These are phyloP conservation scores for Pyrenula aspistea DNA, from an alignment of 495 filamentous ascomycete species.

Conservation along the genomic window DNA sequence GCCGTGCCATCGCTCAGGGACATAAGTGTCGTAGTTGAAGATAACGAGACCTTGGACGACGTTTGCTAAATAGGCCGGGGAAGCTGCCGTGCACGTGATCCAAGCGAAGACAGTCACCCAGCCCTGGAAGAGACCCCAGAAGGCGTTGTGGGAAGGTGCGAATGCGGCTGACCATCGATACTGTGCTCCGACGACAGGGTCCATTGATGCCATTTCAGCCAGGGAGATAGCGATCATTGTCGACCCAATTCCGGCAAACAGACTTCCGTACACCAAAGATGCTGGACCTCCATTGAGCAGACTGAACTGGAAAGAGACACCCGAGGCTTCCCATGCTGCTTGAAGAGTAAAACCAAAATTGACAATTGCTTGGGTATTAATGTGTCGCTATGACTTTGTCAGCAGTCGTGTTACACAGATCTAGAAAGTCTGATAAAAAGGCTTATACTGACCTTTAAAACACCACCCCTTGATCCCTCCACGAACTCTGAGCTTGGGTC, in stretches of 20 bases:
- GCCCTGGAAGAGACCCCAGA: conserved; percentile 32
- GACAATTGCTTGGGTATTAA: conserved; percentile 2
- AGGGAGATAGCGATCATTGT: conserved; percentile 17
- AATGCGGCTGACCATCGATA: conserved; percentile 35
- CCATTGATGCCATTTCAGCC: conserved; percentile 26
- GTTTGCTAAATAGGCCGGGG: conserved; percentile 22
- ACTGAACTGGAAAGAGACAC: conserved; percentile 10
- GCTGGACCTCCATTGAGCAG: conserved; percentile 20
- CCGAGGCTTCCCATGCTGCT: background rate
- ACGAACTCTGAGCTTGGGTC: background rate
- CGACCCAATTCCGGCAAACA: conserved; percentile 16
- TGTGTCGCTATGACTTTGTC: background rate
- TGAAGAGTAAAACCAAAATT: conserved; percentile 7
- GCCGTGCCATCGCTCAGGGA: conserved; percentile 22
- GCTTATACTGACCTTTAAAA: background rate
- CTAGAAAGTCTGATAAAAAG: background rate
- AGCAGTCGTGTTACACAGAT: background rate
- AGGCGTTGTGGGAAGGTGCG: conserved; percentile 22
- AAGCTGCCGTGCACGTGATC: conserved; percentile 9
- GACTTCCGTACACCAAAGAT: conserved; percentile 17
- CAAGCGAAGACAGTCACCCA: conserved; percentile 23
- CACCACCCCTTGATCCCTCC: background rate
- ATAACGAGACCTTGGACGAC: conserved; percentile 14
- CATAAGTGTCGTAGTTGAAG: conserved; percentile 15
- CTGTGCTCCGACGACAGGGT: conserved; percentile 27